Base-by-base conservation (phyloP, 2,329 filamentous ascomycete genomes). In the Diplodia corticola region DNA sequence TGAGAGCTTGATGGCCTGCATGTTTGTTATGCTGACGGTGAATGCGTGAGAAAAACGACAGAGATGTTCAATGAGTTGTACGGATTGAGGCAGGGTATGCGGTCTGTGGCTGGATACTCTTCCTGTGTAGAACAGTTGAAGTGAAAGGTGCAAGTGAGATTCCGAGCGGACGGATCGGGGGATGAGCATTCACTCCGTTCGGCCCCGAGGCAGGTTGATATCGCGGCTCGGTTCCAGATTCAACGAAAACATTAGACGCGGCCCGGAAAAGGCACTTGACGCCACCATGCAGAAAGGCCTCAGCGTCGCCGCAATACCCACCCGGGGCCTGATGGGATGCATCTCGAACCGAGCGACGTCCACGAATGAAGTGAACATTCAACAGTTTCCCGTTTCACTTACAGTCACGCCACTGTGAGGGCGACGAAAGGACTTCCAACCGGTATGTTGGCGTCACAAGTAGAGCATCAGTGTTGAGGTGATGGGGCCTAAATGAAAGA, bases 341-440 rank as follows among this genome's bases (percentile, higher is more conserved):
- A 35, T 33, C 57, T 61, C 57, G 57, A 61, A 20, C 57, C 57
- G 57, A 61, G 44, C 22, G 28, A 20, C 24, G 33, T 46, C 28
- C 57, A 61, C 57, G 33, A 24, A 35, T 24, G 57, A 61, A 61
- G 55, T 60, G 44, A 61, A 61, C 40, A 61, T 61, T 60, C 57
- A 49, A 61, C 57, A 61, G 28, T 61, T 55, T 61, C 30, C 24
- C 22, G 17, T 46, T n/a, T 49, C 28, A 35, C 57, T 28, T 20
- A 24, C 57, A 22, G 26, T 50, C 44, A 49, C 44, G 28, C 57
- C 57, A 35, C 57, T 9, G 28, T 40, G 10, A 60, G 26, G 35
- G 33, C 17, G 17, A 9, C 26, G 57, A 5, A 49, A 28, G 57
- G 17, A 33, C 44, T 49, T 35, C 44, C 28, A 26, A 12, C 12